Evolutionary conservation across 345 rosid species (phyloP), one percentile per base, ranked within the genome.

Genomic region (Eucalyptus paniculata): DNA sequence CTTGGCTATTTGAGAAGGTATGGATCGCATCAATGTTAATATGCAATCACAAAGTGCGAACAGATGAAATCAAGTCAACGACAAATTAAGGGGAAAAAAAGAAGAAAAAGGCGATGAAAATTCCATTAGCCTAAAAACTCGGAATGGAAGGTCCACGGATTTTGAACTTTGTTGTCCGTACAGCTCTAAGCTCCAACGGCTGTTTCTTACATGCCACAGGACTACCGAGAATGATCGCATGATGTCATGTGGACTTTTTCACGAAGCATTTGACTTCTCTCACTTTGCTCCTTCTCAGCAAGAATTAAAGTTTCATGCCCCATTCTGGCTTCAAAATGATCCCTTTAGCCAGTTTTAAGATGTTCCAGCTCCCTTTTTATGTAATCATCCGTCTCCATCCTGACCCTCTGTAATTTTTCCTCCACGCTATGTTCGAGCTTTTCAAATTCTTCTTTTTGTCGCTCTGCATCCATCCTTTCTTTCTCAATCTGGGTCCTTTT

Each of bases 321-420:
- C 97, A 97, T 95, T 56, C 89, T 91, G 86, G 95, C 96, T 89
- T 91, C 92, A 53, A 93, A 95, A 95, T 53, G 98, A 93, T 91
- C 24, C 91, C 95, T 92, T 94, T 97, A 17, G 96, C 96, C 62
- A 94, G 86, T 89, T 96, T 94, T 69, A 98, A 19, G 95, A 89
- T 96, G 89, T 91, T 95, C 96, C 92, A 90, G 82, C 92, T 96
- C 97, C 90, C 95, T 93, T 90, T 95, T 92, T 82, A 94, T 88
- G 85, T 92, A 90, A 15, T 95, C 94, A 80, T 91, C 91, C 18
- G 90, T 91, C 42, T 90, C 94, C 91, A 94, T 93, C 92, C 93
- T 95, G 92, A 96, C 97, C 9, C 92, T 95, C 88, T 72, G 94
- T 81, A 98, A 88, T 91, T 93, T 94, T 91, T 95, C 99, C 90